These are phyloP conservation scores for Phyllostachys edulis DNA, from an alignment of 176 grass and related monocot species.

Conservation along the genomic window DNA sequence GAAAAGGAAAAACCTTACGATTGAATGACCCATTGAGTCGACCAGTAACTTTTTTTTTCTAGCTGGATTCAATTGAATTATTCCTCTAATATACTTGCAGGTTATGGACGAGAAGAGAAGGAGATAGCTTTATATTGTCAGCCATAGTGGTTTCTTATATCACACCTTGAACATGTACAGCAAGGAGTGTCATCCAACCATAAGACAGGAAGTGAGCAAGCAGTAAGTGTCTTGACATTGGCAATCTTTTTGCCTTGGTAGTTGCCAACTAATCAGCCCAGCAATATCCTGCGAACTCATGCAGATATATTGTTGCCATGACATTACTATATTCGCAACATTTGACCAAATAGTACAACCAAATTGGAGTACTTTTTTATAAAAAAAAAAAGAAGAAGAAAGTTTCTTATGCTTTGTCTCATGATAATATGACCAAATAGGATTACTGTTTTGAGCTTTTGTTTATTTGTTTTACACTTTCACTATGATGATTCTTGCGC, in stretches of 20 bases:
- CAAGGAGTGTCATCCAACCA: slow-evolving; percentile 58
- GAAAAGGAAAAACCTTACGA: background rate
- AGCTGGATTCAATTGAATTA: background rate
- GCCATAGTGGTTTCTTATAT: slow-evolving; percentile 72
- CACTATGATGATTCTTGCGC: background rate
- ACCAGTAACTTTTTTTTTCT: slow-evolving; percentile 1
- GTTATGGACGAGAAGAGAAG: slow-evolving; percentile 89
- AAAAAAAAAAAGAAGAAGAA: too few relatives aligned
- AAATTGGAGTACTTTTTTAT: too few relatives aligned
- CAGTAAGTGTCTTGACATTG: slow-evolving; percentile 43
- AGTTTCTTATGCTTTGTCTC: background rate
- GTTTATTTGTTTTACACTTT: background rate
- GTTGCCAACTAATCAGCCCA: background rate
- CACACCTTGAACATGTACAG: slow-evolving; percentile 67
- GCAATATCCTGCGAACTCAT: background rate
- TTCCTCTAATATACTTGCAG: slow-evolving; percentile 42
- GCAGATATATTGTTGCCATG: background rate
- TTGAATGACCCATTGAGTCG: background rate
- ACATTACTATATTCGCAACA: background rate
- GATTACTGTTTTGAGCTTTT: background rate
- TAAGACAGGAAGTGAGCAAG: slow-evolving; percentile 60
- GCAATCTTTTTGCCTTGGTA: background rate
- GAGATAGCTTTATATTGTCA: too few relatives aligned
- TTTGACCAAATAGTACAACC: background rate
- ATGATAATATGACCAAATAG: background rate